phyloP scores from a whole-genome alignment of 352 stramenopile species.

The Phytophthora foliorum region DNA sequence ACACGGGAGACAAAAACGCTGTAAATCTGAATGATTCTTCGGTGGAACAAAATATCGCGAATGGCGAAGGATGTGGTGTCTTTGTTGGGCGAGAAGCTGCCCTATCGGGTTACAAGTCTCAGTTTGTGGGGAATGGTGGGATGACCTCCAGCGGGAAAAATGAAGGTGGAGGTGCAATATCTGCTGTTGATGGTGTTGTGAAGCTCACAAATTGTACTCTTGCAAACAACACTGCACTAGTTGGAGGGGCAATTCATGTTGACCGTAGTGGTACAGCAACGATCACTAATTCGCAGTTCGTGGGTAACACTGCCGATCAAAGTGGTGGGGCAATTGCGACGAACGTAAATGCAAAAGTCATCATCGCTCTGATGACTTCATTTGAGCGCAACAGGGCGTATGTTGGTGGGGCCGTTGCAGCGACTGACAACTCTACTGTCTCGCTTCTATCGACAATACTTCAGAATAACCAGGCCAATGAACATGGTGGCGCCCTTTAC shows the following conservation, averaged over 20 bases:
- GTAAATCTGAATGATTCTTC: constrained; percentile 39
- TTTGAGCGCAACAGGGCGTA: constrained; percentile 57
- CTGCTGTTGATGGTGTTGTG: constrained; percentile 47
- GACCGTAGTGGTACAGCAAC: constrained; percentile 42
- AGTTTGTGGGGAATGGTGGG: constrained; percentile 54
- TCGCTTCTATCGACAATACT: constrained; percentile 29
- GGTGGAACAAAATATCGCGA: constrained; percentile 51
- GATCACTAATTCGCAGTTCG: constrained; percentile 42
- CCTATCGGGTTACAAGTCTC: constrained; percentile 27
- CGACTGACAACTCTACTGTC: constrained; percentile 16
- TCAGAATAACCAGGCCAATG: constrained; percentile 28
- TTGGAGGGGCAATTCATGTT: constrained; percentile 53
- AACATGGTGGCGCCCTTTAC: constrained; percentile 47
- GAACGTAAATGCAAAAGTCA: constrained; percentile 26
- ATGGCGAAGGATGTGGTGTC: constrained; percentile 59
- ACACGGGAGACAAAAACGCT: constrained; percentile 55
- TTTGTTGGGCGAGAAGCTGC: constrained; percentile 61
- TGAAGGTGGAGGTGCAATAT: constrained; percentile 64
- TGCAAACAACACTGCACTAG: constrained; percentile 58
- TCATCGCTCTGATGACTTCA: constrained; percentile 16
- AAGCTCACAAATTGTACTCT: constrained; percentile 44
- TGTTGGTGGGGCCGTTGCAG: constrained; percentile 41
- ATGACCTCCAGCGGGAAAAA: constrained; percentile 63
- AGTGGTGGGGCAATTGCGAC: constrained; percentile 52
- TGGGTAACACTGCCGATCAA: constrained; percentile 56